Conservation (phyloP, 805 yeast species). For the Tetrapisispora iriomotensis region DNA sequence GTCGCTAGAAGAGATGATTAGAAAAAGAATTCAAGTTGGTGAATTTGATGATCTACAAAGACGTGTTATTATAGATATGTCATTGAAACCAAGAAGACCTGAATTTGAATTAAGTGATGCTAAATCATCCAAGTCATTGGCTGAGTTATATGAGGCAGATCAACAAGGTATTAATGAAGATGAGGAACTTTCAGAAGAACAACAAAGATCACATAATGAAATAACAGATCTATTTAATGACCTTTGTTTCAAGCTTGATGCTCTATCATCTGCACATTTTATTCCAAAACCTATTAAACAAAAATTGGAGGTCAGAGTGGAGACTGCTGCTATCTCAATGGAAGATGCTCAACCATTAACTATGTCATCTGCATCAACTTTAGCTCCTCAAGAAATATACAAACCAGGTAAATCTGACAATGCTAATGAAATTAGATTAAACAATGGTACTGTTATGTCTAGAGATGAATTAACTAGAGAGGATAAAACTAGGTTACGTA, state of each 20-base stretch:
- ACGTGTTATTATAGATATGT: slow-evolving; percentile 55
- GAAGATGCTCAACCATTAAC: slow-evolving; percentile 95
- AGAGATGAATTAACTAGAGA: slow-evolving; percentile 75
- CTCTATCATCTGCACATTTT: slow-evolving; percentile 89
- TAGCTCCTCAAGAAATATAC: slow-evolving; percentile 95
- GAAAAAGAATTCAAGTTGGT: slow-evolving; percentile 62
- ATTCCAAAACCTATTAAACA: slow-evolving; percentile 84
- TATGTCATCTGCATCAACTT: slow-evolving; percentile 55
- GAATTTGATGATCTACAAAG: slow-evolving; percentile 81
- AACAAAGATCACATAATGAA: slow-evolving; percentile 68
- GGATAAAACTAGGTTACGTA: slow-evolving; percentile 77
- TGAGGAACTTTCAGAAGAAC: slow-evolving; percentile 49
- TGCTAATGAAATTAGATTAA: slow-evolving; percentile 55
- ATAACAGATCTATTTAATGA: slow-evolving; percentile 53
- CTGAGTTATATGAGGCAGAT: slow-evolving; percentile 87
- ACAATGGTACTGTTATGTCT: slow-evolving; percentile 71
- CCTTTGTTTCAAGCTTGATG: slow-evolving; percentile 66
- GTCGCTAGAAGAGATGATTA: slow-evolving; percentile 76
- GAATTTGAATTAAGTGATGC: slow-evolving; percentile 66
- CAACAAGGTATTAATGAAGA: slow-evolving; percentile 43
- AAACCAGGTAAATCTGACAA: slow-evolving; percentile 38
- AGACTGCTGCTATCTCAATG: slow-evolving; percentile 75
- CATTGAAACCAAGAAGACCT: slow-evolving; percentile 41
- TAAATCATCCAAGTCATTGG: slow-evolving; percentile 79
- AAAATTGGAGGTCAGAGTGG: slow-evolving; percentile 69